A percentile compares a stretch with the other conserved stretches of the same genome.
These are phyloP conservation scores for Cutaneotrichosporon arboriforme DNA, from an alignment of 1,284 basidiomycete genomes.

Conservation along the genomic window DNA sequence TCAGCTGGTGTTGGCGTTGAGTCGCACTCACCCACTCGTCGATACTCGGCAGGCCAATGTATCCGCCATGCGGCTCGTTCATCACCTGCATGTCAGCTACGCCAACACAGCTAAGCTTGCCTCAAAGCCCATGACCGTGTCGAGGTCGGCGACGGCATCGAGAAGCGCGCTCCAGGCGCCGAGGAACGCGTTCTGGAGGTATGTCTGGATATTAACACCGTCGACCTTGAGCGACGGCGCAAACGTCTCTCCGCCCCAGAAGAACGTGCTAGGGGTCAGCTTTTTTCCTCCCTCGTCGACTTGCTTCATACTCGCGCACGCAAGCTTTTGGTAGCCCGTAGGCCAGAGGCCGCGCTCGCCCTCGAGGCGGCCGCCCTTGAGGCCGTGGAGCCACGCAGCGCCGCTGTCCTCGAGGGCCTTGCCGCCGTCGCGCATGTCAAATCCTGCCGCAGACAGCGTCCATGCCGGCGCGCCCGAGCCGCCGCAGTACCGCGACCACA, in stretches of 20 bases:
- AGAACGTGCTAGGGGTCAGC: conserved; percentile 57
- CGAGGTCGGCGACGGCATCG: conserved; percentile 63
- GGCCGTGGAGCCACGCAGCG: conserved; percentile 75
- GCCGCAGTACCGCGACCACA: conserved; percentile 91
- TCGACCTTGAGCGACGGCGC: conserved; percentile 64
- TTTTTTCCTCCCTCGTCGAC: conserved; percentile 25
- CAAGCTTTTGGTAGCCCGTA: conserved; percentile 75
- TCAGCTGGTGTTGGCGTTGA: background rate
- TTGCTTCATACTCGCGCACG: conserved; percentile 80
- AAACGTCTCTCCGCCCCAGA: conserved; percentile 84
- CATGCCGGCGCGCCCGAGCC: conserved; percentile 90
- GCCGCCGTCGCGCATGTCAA: conserved; percentile 56
- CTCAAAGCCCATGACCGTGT: conserved; percentile 84
- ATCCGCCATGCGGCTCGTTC: conserved; percentile 95
- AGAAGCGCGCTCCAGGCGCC: conserved; percentile 69
- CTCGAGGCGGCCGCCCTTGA: conserved; percentile 52
- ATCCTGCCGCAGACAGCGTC: conserved; percentile 75
- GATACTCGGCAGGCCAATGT: conserved; percentile 73
- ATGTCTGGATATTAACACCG: conserved; percentile 65
- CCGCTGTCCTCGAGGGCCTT: conserved; percentile 67
- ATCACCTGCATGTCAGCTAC: conserved; percentile 58
- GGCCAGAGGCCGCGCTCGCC: conserved; percentile 78
- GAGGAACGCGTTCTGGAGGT: conserved; percentile 76
- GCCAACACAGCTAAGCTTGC: conserved; percentile 46
- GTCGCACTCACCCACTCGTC: conserved; percentile 59